Evolutionary conservation across 176 grass and related monocot species (phyloP).

Genomic region (Stipa capillata): DNA sequence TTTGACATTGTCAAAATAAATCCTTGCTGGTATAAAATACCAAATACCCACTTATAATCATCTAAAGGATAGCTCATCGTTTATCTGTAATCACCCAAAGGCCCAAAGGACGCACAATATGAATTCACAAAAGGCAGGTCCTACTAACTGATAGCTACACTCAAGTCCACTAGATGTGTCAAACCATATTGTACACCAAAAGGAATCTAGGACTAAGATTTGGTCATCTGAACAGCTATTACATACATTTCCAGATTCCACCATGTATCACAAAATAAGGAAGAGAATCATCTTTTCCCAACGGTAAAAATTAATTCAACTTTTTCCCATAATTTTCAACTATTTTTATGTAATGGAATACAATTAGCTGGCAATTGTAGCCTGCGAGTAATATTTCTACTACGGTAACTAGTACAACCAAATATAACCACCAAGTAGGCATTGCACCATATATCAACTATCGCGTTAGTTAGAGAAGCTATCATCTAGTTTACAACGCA

Average conservation of each 20-base stretch:
- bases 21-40: not conserved
- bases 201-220: not conserved
- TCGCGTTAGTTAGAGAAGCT: not conserved
- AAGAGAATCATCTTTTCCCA: not conserved
- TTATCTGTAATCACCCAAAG: too few species aligned
- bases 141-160: not conserved
- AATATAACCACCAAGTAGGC: not conserved
- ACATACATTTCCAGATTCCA: not conserved
- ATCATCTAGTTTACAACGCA: not conserved
- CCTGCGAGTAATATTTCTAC: not conserved
- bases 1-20: slow-evolving; percentile 7
- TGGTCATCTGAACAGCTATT: not conserved
- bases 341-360: not conserved
- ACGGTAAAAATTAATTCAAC: not conserved
- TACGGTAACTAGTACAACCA: not conserved
- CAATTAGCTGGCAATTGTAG: not conserved
- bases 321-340: not conserved
- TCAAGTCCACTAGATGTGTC: not conserved
- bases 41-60: not conserved
- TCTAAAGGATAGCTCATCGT: not conserved
- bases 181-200: not conserved
- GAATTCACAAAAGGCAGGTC: not conserved
- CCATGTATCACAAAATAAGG: not conserved
- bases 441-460: not conserved
- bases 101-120: not conserved